Percentiles rank a stretch among this genome's conserved stretches.
These are phyloP conservation scores for Nectriaceae sp. DNA, from an alignment of 2,329 filamentous ascomycete species.

Conservation along the genomic window DNA sequence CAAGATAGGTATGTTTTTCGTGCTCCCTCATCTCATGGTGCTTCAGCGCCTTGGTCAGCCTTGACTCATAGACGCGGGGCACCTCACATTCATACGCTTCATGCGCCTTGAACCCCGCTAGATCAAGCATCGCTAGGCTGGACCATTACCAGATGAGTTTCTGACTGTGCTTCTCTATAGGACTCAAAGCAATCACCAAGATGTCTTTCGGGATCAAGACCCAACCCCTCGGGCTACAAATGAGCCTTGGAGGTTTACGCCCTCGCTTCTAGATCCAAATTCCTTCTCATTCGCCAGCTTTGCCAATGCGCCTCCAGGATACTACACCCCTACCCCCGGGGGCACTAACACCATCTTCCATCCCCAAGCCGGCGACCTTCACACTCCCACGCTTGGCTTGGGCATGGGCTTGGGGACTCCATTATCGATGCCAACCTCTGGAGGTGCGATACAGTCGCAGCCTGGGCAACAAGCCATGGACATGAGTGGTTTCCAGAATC, in stretches of 20 bases:
- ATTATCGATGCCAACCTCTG: constrained; percentile 73
- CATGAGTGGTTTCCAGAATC: constrained; percentile 67
- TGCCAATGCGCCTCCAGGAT: constrained; percentile 76
- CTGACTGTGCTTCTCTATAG: constrained; percentile 12
- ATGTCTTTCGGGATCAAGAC: constrained; percentile 67
- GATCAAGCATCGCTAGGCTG: too few species aligned
- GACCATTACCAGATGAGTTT: background rate
- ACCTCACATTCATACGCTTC: too few species aligned
- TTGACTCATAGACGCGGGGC: background rate
- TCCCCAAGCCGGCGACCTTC: constrained; percentile 80
- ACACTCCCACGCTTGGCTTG: constrained; percentile 76
- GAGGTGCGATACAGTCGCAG: constrained; percentile 63
- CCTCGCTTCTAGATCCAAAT: constrained; percentile 83
- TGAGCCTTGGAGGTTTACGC: constrained; percentile 86
- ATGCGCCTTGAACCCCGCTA: too few species aligned
- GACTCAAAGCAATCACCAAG: constrained; percentile 25
- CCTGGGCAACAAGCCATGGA: constrained; percentile 56
- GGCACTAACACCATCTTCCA: constrained; percentile 81
- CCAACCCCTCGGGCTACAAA: constrained; percentile 78
- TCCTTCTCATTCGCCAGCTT: constrained; percentile 80
- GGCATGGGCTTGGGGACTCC: constrained; percentile 80
- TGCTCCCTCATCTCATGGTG: background rate
- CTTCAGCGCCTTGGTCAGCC: background rate
- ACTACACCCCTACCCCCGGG: constrained; percentile 86
- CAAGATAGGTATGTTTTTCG: constrained; percentile 33